These are phyloP conservation scores for Magnaporthiopsis rhizophila DNA, from an alignment of 2,329 filamentous ascomycete genomes.

Conservation along the genomic window DNA sequence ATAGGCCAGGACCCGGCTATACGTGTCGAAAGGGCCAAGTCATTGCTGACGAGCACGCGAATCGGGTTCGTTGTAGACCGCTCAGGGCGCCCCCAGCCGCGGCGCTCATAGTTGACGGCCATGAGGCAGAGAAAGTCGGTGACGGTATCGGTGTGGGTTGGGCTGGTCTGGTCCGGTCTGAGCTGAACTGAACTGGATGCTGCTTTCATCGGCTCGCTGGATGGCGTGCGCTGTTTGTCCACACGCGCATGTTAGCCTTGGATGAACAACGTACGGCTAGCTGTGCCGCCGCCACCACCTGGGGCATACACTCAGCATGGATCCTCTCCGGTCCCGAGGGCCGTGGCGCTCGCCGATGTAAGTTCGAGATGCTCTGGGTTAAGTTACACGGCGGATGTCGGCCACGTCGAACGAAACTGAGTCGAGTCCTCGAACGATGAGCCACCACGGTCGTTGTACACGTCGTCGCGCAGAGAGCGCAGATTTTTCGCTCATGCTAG, in stretches of 20 bases:
- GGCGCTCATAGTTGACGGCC: conserved; percentile 10
- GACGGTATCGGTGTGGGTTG: not conserved
- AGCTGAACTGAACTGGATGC: no score
- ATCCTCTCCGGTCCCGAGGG: no score
- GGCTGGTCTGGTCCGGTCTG: no score
- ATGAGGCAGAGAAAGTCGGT: not conserved
- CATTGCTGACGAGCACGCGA: conserved; percentile 39
- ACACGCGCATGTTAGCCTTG: not conserved
- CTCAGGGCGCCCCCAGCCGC: conserved; percentile 44
- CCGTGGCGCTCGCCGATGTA: no score
- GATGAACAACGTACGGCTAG: not conserved
- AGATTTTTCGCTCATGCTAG: no score
- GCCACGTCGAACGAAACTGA: no score
- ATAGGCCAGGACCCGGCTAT: not conserved
- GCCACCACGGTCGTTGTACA: no score
- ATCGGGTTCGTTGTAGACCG: conserved; percentile 59
- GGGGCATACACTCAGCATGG: not conserved
- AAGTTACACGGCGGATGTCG: no score
- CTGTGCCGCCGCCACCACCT: not conserved
- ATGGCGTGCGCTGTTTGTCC: not conserved
- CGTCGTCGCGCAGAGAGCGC: no score
- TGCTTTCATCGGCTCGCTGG: not conserved
- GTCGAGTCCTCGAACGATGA: no score
- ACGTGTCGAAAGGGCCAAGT: not conserved
- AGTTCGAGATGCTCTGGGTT: no score